Base-by-base conservation (phyloP, 768 basidiomycete species). In the Peribolospora baueri region DNA sequence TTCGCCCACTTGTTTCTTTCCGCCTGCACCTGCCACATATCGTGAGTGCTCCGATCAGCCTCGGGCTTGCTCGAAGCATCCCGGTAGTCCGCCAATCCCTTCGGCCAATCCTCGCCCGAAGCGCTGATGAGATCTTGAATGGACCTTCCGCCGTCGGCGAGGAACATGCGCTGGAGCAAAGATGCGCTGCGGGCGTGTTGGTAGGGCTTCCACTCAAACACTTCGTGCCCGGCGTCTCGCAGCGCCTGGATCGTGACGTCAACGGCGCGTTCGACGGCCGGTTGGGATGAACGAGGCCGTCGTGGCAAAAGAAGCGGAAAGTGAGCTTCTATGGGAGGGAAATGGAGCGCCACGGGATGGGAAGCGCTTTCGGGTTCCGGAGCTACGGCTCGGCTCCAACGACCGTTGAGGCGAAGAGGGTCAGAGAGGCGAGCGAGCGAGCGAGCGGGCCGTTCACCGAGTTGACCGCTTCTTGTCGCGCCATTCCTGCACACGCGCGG, bases 391-490 rank as follows among this genome's bases (percentile, higher is more conserved):
- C 69, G 37, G 69, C 62, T 58, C 71, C 73, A 10, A 80, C 61
- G 36, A 88, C 73, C 1, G 75, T 73, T 63, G 79, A 72, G 65
- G 75, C 74, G 66, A 87, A 85, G 0, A 66, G 59, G 62, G 76
- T 79, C 54, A 87, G 65, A 13, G 74, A 81, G 8, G 64, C 68
- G 50, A 84, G 58, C 41, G 75, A 75, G 47, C 67, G 70, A 2
- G 76, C 69, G 52, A 85, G 69, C 5, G 85, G 85, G 0, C 85
- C 85, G 8, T 84, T 70, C 38, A 84, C 80, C 3, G 82, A 82
- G 4, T 69, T 69, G 38, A 82, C 61, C 11, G 78, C 76, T 57
- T 84, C 82, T 63, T 80, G 77, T 14, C 84, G 57, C 43, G 25
- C 25, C 25, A 25, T 25, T 25, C 25, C 25, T 25, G 25, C 25